These are phyloP conservation scores for Mortierella sp. DNA, from an alignment of 371 early-diverging fungal genomes.

Conservation along the genomic window DNA sequence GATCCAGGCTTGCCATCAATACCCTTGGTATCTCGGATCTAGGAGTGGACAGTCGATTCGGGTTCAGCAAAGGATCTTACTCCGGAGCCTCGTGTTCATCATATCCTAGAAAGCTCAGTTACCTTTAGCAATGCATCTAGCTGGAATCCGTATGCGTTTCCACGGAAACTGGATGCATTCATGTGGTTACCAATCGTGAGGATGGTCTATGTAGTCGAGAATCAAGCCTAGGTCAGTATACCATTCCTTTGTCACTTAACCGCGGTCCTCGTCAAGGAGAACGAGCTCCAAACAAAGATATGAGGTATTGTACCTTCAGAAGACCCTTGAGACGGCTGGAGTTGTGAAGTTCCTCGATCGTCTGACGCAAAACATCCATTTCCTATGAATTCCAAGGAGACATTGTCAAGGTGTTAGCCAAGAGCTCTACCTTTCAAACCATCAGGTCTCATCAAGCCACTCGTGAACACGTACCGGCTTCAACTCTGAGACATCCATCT, in stretches of 20 bases:
- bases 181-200: slow-evolving; percentile 86
- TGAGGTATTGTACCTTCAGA: slow-evolving; percentile 74
- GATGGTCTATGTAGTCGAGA: slow-evolving; percentile 63
- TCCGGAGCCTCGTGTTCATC: no score
- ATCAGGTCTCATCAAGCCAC: no score
- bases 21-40: slow-evolving; percentile 79
- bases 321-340: slow-evolving; percentile 65
- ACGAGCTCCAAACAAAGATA: no score
- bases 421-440: no score
- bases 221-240: neutral
- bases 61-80: no score
- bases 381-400: no score
- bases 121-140: slow-evolving; percentile 77
- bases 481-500: slow-evolving; percentile 77
- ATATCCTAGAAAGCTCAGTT: no score
- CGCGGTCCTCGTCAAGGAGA: no score
- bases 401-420: no score
- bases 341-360: slow-evolving; percentile 56
- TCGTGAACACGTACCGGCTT: slow-evolving; percentile 66
- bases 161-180: slow-evolving; percentile 82
- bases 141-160: slow-evolving; percentile 84
- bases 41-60: neutral
- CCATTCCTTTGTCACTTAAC: no score
- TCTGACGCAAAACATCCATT: slow-evolving; percentile 56
- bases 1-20: slow-evolving; percentile 65